Evolutionary conservation across 2,329 filamentous ascomycete genomes (phyloP), one percentile per base, ranked within the genome.

Genomic region (Chrysosporium keratinophilum): DNA sequence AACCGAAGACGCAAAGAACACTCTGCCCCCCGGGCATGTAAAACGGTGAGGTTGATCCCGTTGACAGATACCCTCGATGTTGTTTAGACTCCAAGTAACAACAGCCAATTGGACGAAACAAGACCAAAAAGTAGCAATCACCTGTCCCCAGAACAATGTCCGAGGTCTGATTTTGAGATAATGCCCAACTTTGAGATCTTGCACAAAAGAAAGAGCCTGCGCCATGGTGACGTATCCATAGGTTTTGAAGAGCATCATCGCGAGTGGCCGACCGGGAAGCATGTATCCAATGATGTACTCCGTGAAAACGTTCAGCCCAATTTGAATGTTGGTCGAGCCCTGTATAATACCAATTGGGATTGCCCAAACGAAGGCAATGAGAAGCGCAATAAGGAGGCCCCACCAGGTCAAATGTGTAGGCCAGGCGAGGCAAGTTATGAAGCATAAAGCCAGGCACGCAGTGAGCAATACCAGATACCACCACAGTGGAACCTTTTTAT

Each of bases 191-290:
- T 84, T 85, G 61, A 85, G 74, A 60, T 85, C 82, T 64, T 82
- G 79, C 4, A 76, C 73, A 65, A 85, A 85, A 65, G 78, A 81
- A 48, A 84, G 71, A 0, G 79, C 82, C 65, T 85, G 80, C 14
- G 74, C 74, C 80, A 85, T 84, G 68, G 76, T 80, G 54, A 85
- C 78, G 64, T 84, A 85, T 49, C 82, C 81, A 61, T 84, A 87
- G 57, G 82, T 85, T 69, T 87, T 87, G 73, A 87, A 87, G 71
- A 87, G 77, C 83, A 88, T 88, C 77, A 87, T 83, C 46, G 83
- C 83, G 56, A 87, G 74, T 1, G 84, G 84, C 2, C 77, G 76
- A 23, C 84, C 84, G 0, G 84, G 84, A 48, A 84, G 78, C 75
- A 87, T 83, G 67, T 87, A 87, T 5, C 84, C 84, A 56, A 84